Percentiles rank a stretch among this genome's conserved stretches.
Evolutionary conservation across 2,329 filamentous ascomycete species (phyloP).

Genomic region (Corynespora cassiicola): DNA sequence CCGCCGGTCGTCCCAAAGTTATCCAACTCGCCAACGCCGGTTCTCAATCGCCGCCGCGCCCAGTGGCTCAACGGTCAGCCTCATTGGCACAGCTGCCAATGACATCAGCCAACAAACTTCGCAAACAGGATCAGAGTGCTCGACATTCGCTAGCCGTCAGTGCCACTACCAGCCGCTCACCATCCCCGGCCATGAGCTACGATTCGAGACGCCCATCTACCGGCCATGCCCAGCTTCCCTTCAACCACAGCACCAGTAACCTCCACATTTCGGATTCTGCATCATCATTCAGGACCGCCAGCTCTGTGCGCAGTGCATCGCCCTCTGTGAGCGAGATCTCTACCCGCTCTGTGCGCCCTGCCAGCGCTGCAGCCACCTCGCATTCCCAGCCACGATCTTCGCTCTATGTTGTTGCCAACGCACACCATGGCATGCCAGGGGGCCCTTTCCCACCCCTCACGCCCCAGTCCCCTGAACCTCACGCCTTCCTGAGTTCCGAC

Average conservation of each 20-base stretch:
- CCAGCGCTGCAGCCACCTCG: slow-evolving; percentile 22
- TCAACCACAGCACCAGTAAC: slow-evolving; percentile 23
- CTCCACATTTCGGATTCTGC: slow-evolving; percentile 27
- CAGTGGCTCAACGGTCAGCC: slow-evolving; percentile 35
- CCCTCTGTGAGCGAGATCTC: slow-evolving; percentile 24
- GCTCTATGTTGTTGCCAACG: slow-evolving; percentile 28
- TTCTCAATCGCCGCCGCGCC: slow-evolving; percentile 23
- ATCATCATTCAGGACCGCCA: slow-evolving; percentile 32
- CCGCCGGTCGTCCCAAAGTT: slow-evolving; percentile 46
- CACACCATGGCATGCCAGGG: slow-evolving; percentile 23
- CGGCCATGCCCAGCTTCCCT: slow-evolving; percentile 13
- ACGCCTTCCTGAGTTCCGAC: slow-evolving; percentile 46
- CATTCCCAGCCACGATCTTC: slow-evolving; percentile 28
- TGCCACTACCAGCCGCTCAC: slow-evolving; percentile 25
- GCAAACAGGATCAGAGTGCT: slow-evolving; percentile 30
- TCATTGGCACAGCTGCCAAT: slow-evolving; percentile 42
- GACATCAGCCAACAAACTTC: slow-evolving; percentile 34
- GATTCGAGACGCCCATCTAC: slow-evolving; percentile 27
- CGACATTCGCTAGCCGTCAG: slow-evolving; percentile 33
- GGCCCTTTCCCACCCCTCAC: slow-evolving; percentile 34
- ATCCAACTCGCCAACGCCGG: slow-evolving; percentile 36
- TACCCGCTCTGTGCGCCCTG: slow-evolving; percentile 21
- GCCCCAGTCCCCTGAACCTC: slow-evolving; percentile 34
- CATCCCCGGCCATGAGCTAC: slow-evolving; percentile 27
- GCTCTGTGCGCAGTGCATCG: slow-evolving; percentile 32